Conservation (phyloP, 179 eudicot genomes). For the Carnegiea gigantea region DNA sequence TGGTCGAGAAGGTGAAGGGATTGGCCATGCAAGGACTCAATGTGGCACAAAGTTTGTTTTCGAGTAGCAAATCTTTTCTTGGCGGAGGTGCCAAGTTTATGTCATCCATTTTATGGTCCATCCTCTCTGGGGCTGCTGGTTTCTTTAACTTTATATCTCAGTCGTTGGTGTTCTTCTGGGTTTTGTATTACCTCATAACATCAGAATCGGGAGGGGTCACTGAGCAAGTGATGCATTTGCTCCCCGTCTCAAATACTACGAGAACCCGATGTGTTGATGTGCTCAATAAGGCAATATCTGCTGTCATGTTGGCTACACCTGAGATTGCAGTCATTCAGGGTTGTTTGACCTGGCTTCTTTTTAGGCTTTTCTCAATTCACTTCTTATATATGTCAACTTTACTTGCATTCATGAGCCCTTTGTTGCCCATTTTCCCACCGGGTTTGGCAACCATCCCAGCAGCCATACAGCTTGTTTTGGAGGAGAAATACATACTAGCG, state of each 20-base stretch:
- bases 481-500: conserved; percentile 63
- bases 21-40: conserved; percentile 78
- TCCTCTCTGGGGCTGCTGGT: conserved; percentile 83
- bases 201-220: conserved; percentile 88
- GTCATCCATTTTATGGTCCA: conserved; percentile 53
- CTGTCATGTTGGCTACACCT: conserved; percentile 77
- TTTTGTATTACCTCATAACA: conserved; percentile 84
- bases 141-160: conserved; percentile 76
- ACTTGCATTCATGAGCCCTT: conserved; percentile 71
- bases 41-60: conserved; percentile 62
- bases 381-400: conserved; percentile 85
- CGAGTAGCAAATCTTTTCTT: conserved; percentile 64
- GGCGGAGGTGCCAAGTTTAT: conserved; percentile 77
- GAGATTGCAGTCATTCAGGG: conserved; percentile 88
- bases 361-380: conserved; percentile 79
- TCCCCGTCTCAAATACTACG: conserved; percentile 62
- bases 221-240: conserved; percentile 71
- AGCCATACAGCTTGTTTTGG: conserved; percentile 62
- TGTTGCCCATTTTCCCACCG: conserved; percentile 76
- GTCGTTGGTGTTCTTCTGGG: conserved; percentile 90
- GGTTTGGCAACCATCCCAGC: conserved; percentile 80
- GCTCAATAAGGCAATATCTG: conserved; percentile 78
- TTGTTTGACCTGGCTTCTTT: conserved; percentile 90
- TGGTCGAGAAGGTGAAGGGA: conserved; percentile 74
- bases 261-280: conserved; percentile 81